phyloP scores from a whole-genome alignment of 352 stramenopile genomes.

The Ophiocytium majus region DNA sequence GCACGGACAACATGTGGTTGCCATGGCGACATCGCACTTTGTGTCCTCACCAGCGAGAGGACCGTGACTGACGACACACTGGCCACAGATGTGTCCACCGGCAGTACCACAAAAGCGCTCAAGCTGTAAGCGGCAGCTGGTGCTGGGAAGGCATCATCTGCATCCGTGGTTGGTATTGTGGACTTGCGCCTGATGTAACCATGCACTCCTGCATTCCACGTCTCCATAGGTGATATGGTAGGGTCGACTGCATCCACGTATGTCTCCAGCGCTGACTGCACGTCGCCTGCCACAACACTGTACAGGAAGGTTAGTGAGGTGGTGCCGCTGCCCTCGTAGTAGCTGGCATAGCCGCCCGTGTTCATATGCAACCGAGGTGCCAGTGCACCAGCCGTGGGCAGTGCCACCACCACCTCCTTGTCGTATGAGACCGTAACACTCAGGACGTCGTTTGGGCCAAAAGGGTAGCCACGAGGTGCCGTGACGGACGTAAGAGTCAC shows the following conservation, averaged over 20 bases:
- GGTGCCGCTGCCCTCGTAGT: slow-evolving; percentile 30
- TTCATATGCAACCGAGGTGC: slow-evolving; percentile 21
- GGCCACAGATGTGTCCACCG: slow-evolving; percentile 37
- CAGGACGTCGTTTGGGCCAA: slow-evolving; percentile 36
- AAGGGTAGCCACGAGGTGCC: slow-evolving; percentile 16
- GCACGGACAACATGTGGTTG: too few species aligned
- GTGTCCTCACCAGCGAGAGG: slow-evolving; percentile 13
- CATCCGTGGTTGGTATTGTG: slow-evolving; percentile 36
- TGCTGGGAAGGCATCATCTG: slow-evolving; percentile 33
- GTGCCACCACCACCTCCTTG: background rate
- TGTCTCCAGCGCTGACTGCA: background rate
- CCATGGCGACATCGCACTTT: too few species aligned
- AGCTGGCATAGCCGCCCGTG: slow-evolving; percentile 32
- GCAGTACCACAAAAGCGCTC: slow-evolving; percentile 14
- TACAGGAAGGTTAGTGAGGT: slow-evolving; percentile 44
- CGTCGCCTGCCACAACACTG: slow-evolving; percentile 25
- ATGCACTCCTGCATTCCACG: slow-evolving; percentile 33
- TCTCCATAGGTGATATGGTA: slow-evolving; percentile 23
- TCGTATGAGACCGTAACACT: slow-evolving; percentile 36
- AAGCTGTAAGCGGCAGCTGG: slow-evolving; percentile 29
- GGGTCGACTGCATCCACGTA: background rate
- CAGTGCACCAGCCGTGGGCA: background rate
- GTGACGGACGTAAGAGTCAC: slow-evolving; percentile 36
- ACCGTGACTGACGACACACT: background rate
- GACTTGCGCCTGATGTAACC: slow-evolving; percentile 36